A percentile compares a stretch with the other conserved stretches of the same genome.
Evolutionary conservation across 176 grass and related monocot species (phyloP).

Genomic region (Aegilops sharonensis): DNA sequence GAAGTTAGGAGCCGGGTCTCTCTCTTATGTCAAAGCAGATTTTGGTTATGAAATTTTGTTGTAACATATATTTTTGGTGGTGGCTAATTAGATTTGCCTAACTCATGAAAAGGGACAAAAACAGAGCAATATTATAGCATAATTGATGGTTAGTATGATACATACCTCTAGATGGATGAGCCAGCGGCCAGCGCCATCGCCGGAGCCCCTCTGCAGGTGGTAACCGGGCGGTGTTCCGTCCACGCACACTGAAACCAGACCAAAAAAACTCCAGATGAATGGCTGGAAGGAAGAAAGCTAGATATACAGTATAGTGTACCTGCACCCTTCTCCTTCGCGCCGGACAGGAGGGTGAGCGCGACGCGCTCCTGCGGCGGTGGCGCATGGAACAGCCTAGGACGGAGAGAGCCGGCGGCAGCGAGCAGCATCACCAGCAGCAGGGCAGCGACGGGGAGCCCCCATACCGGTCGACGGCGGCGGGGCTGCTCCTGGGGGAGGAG

Average conservation of each 20-base stretch:
- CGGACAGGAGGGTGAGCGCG: conserved; percentile 45
- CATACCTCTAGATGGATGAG: conserved; percentile 62
- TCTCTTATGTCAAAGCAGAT: neutral
- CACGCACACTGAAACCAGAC: neutral
- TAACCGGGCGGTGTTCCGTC: conserved; percentile 72
- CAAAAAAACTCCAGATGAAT: neutral
- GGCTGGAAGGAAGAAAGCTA: neutral
- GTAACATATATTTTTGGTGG: neutral
- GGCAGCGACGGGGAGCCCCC: neutral
- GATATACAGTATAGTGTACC: neutral
- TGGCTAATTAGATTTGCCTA: neutral
- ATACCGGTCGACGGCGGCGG: too few species aligned
- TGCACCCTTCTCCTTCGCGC: conserved; percentile 42
- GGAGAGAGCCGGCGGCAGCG: neutral
- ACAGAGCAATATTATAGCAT: too few species aligned
- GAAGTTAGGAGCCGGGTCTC: neutral
- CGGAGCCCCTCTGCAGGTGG: conserved; percentile 72
- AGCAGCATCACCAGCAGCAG: neutral
- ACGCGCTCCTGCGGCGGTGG: neutral
- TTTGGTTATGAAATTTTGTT: neutral
- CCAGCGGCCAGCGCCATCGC: conserved; percentile 54
- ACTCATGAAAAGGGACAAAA: neutral
- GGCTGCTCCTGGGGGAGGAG: neutral
- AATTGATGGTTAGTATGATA: neutral
- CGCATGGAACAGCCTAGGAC: neutral